A percentile compares a stretch with the other conserved stretches of the same genome.
These are phyloP conservation scores for Colletotrichum higginsianum DNA, from an alignment of 2,329 filamentous ascomycete species.

Conservation along the genomic window DNA sequence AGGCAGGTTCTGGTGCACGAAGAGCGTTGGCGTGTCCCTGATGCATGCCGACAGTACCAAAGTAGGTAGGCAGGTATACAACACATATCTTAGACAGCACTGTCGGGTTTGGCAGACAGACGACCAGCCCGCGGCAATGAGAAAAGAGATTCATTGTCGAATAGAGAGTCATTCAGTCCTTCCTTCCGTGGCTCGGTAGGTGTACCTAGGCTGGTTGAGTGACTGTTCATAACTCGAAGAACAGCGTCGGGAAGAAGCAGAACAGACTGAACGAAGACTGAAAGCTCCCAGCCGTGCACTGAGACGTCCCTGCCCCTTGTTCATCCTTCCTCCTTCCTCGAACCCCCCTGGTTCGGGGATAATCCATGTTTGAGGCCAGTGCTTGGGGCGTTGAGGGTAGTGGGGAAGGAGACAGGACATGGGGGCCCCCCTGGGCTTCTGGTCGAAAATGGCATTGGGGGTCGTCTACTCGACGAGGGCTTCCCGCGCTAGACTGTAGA, in stretches of 20 bases:
- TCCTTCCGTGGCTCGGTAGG: too few species aligned
- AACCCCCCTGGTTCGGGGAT: conserved; percentile 23
- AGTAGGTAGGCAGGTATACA: background rate
- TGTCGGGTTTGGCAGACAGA: too few species aligned
- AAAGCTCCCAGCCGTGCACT: too few species aligned
- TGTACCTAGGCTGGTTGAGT: too few species aligned
- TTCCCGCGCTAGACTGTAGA: conserved; percentile 4
- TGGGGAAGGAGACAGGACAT: conserved; percentile 26
- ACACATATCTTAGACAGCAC: background rate
- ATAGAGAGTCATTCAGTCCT: too few species aligned
- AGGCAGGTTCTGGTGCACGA: conserved; percentile 26
- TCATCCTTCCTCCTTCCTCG: conserved; percentile 21
- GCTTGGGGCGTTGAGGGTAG: conserved; percentile 25
- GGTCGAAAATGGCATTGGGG: conserved; percentile 20
- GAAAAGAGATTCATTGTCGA: too few species aligned
- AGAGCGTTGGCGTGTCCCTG: conserved; percentile 19
- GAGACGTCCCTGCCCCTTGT: conserved; percentile 8
- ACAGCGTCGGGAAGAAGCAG: too few species aligned
- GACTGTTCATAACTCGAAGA: background rate
- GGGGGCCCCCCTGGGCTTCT: conserved; percentile 9
- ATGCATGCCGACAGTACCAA: background rate
- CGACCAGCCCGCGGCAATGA: too few species aligned
- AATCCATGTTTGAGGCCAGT: conserved; percentile 39
- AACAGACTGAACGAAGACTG: too few species aligned
- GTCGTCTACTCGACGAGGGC: background rate